Percentiles rank a stretch among this genome's conserved stretches.
Conservation (phyloP, 805 yeast genomes). For the Candida tammaniensis region DNA sequence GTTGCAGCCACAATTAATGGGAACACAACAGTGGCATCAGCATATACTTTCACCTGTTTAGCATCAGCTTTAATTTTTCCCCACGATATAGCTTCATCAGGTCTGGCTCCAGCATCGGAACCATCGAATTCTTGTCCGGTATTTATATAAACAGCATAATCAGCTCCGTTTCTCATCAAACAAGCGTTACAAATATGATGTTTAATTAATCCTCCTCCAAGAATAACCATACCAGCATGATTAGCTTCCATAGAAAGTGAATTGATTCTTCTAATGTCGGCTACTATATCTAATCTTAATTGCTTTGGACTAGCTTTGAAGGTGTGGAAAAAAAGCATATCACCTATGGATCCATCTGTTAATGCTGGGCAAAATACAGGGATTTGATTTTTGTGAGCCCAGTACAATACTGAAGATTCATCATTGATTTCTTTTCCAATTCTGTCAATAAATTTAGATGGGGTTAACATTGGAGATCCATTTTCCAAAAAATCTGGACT, state of each 20-base stretch:
- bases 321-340: constrained; percentile 98
- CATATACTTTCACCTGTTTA: constrained; percentile 83
- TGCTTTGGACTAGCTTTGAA: constrained; percentile 91
- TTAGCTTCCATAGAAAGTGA: constrained; percentile 94
- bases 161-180: constrained; percentile 99
- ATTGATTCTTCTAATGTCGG: constrained; percentile 88
- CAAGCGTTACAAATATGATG: constrained; percentile 98
- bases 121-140: constrained; percentile 99
- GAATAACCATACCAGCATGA: constrained; percentile 90
- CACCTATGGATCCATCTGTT: constrained; percentile 98
- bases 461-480: constrained; percentile 81
- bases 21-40: constrained; percentile 92
- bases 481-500: constrained; percentile 56
- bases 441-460: constrained; percentile 87
- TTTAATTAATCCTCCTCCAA: constrained; percentile 95
- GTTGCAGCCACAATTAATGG: constrained; percentile 98
- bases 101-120: constrained; percentile 98
- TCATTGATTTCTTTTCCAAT: constrained; percentile 94
- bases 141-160: constrained; percentile 93
- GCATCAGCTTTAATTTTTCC: constrained; percentile 98
- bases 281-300: constrained; percentile 86
- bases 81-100: constrained; percentile 99
- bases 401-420: constrained; percentile 88
- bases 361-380: constrained; percentile 97
- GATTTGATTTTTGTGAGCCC: constrained; percentile 96